Evolutionary conservation across 257 asterid genomes (phyloP).

Genomic region (Gynochthodes officinalis): DNA sequence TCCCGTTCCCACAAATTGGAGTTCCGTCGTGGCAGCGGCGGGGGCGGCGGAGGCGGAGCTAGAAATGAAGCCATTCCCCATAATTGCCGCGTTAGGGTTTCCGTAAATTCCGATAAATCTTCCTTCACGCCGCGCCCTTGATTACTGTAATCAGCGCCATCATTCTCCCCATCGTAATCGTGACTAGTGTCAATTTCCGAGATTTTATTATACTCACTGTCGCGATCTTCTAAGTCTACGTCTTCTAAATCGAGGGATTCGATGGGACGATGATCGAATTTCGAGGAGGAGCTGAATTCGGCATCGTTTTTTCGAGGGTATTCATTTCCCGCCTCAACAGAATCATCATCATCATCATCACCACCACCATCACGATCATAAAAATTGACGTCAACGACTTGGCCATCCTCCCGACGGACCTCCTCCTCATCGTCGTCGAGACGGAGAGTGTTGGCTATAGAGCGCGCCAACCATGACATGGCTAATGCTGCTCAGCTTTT

Average conservation of each 20-base stretch:
- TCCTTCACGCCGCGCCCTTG: slow-evolving; percentile 78
- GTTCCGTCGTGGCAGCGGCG: slow-evolving; percentile 34
- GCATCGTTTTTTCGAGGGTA: slow-evolving; percentile 3
- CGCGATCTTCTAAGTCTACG: slow-evolving; percentile 32
- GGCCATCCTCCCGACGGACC: slow-evolving; percentile 15
- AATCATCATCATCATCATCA: neutral
- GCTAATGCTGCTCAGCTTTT: slow-evolving; percentile 26
- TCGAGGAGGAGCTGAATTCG: slow-evolving; percentile 1
- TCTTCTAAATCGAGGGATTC: slow-evolving; percentile 31
- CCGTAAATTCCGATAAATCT: slow-evolving; percentile 81
- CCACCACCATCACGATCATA: too few relatives aligned
- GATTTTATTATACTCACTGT: slow-evolving; percentile 18
- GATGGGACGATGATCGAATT: neutral
- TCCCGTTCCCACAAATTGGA: slow-evolving; percentile 21
- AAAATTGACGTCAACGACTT: slow-evolving; percentile 13
- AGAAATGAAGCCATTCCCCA: slow-evolving; percentile 98
- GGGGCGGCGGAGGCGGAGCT: slow-evolving; percentile 81
- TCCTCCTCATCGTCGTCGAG: slow-evolving; percentile 55
- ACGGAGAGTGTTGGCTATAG: slow-evolving; percentile 74
- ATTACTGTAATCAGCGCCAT: slow-evolving; percentile 18
- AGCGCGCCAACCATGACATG: slow-evolving; percentile 96
- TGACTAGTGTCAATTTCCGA: slow-evolving; percentile 13
- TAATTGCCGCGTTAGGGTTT: slow-evolving; percentile 71
- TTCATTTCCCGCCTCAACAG: neutral
- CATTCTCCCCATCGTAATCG: slow-evolving; percentile 21